Base-by-base conservation (phyloP, 495 filamentous ascomycete species). In the Lichina pygmaea region DNA sequence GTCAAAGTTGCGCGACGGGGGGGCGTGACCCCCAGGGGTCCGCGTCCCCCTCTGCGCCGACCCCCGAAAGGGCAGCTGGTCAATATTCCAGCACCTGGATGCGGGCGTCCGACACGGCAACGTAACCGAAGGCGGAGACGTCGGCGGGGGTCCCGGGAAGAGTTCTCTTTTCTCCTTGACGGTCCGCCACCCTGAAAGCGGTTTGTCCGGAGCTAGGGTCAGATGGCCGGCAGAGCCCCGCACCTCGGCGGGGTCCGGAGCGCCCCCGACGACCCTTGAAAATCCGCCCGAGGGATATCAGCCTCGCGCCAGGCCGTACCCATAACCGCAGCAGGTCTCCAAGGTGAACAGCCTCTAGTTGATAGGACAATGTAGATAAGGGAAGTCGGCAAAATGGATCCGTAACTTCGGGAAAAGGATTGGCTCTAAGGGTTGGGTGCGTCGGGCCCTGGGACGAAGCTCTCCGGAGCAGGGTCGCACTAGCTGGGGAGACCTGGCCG, bases 261-360 rank as follows among this genome's bases (percentile, higher is more conserved):
- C 65, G 67, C 67, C 65, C 64, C 59, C 61, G 65, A 75, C 66
- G 67, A 66, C 66, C 68, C 65, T 75, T 75, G 66, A 75, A 75
- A 75, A 75, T 75, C 67, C 65, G 61, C 63, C 63, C 66, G 66
- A 73, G 61, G 67, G 63, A 67, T 24, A 71, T 73, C 71, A 62
- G 67, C 72, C 72, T 75, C 65, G 67, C 64, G 68, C 66, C 60
- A 73, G 62, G 65, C 70, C 65, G 66, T 72, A 72, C 66, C 70
- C 63, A 72, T 71, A 72, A 73, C 71, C 68, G 68, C 67, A 74
- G 68, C 65, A 76, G 68, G 69, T 76, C 69, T 72, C 67, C 66
- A 75, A 75, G 66, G 68, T 71, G 66, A 75, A 73, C 62, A 74
- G 68, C 71, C 68, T 75, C 68, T 75, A 68, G 69, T 75, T 75